These are phyloP conservation scores for Aureobasidium sp. DNA, from an alignment of 2,329 filamentous ascomycete genomes.

Conservation along the genomic window DNA sequence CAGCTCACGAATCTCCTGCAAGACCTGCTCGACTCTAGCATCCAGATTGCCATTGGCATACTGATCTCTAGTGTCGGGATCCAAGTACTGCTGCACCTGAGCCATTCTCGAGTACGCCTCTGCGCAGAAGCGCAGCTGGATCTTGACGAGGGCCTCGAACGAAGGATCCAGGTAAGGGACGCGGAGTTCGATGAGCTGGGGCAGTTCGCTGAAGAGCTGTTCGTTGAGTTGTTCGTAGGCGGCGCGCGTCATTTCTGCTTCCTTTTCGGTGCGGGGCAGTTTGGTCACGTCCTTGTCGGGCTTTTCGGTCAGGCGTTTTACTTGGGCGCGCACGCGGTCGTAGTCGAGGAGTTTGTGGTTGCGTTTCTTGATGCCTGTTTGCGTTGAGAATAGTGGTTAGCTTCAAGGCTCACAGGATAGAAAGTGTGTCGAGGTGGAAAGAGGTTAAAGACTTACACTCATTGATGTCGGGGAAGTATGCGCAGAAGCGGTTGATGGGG, in stretches of 20 bases:
- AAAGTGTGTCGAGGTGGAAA: background rate
- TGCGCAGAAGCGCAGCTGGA: constrained; percentile 93
- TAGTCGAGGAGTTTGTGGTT: constrained; percentile 98
- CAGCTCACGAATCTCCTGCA: constrained; percentile 94
- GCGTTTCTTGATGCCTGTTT: constrained; percentile 84
- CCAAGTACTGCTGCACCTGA: constrained; percentile 96
- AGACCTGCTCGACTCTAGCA: constrained; percentile 82
- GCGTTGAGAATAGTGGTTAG: background rate
- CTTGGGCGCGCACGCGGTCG: constrained; percentile 88
- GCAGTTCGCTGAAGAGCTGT: constrained; percentile 85
- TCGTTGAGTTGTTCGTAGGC: constrained; percentile 97
- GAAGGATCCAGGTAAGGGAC: constrained; percentile 95
- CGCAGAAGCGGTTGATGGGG: constrained; percentile 91
- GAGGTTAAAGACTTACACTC: constrained; percentile 57
- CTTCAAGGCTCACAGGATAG: background rate
- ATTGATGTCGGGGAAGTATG: constrained; percentile 98
- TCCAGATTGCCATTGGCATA: constrained; percentile 93
- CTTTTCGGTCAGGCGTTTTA: constrained; percentile 96
- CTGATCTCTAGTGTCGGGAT: constrained; percentile 90
- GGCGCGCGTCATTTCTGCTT: constrained; percentile 86
- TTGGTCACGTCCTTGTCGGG: constrained; percentile 98
- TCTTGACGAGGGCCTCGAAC: constrained; percentile 97
- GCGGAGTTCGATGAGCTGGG: constrained; percentile 90
- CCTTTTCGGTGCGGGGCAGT: constrained; percentile 90
- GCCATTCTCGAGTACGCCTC: constrained; percentile 98